phyloP scores from a whole-genome alignment of 176 grass and related monocot genomes.

The Tillandsia leiboldiana region DNA sequence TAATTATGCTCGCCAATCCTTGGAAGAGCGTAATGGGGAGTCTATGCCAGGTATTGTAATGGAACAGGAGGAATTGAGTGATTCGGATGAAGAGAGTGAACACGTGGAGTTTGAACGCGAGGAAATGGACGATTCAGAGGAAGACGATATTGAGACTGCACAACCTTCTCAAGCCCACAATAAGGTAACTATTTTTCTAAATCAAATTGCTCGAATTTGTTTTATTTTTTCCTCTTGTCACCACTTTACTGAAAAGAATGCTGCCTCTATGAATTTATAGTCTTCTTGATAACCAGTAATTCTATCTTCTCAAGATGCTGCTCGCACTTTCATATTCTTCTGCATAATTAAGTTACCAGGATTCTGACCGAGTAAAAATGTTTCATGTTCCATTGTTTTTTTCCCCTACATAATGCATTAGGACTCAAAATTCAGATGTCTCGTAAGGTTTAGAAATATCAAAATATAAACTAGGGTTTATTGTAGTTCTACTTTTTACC shows the following conservation, averaged over 20 bases:
- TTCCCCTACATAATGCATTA: background rate
- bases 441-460: background rate
- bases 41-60: slow-evolving; percentile 70
- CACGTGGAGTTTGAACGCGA: slow-evolving; percentile 83
- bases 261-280: background rate
- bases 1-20: slow-evolving; percentile 25
- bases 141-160: slow-evolving; percentile 36
- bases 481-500: slow-evolving; percentile 7
- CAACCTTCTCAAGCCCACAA: slow-evolving; percentile 25
- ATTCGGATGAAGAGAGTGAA: slow-evolving; percentile 68
- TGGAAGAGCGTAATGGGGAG: slow-evolving; percentile 45
- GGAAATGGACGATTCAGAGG: slow-evolving; percentile 85
- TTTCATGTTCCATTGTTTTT: too few species aligned
- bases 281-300: too few species aligned
- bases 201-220: background rate
- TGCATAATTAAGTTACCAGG: too few species aligned
- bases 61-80: slow-evolving; percentile 94
- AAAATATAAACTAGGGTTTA: slow-evolving; percentile 10
- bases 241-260: background rate
- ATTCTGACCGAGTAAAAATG: too few species aligned
- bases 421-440: background rate
- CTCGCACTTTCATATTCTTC: too few species aligned
- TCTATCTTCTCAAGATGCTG: too few species aligned
- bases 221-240: background rate
- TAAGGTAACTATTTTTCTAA: slow-evolving; percentile 26